These are phyloP conservation scores for Blastocrithidia nonstop DNA, from an alignment of 208 protist species.

Conservation along the genomic window DNA sequence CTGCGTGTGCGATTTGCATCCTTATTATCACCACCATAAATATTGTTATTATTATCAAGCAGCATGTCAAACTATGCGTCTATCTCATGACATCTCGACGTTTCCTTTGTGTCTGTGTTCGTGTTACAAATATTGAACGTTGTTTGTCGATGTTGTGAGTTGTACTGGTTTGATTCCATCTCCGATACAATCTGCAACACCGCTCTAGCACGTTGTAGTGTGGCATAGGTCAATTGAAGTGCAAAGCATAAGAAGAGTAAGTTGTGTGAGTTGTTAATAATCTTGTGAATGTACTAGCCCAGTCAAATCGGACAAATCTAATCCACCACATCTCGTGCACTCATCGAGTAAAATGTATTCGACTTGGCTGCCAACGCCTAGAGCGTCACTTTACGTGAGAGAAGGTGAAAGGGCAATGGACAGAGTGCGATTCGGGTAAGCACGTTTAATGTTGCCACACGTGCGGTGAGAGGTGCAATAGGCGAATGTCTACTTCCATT, in stretches of 20 bases:
- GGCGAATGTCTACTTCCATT: conserved; percentile 9
- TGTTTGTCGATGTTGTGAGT: neutral
- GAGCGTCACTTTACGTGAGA: conserved; percentile 27
- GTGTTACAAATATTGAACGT: neutral
- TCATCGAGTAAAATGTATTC: conserved; percentile 67
- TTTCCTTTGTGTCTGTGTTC: neutral
- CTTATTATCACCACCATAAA: conserved; percentile 8
- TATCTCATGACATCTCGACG: neutral
- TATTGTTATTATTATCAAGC: conserved; percentile 3
- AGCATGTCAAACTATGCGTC: conserved; percentile 2
- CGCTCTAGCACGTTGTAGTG: conserved; percentile 43
- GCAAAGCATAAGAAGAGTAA: conserved; percentile 55
- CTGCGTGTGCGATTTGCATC: conserved; percentile 1
- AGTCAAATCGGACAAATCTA: conserved; percentile 74
- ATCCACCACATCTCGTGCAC: conserved; percentile 49
- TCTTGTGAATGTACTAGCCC: conserved; percentile 59
- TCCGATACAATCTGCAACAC: conserved; percentile 36
- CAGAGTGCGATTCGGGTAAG: conserved; percentile 63
- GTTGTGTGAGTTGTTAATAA: conserved; percentile 71
- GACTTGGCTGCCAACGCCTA: conserved; percentile 33
- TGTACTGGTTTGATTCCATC: conserved; percentile 10
- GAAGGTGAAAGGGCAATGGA: conserved; percentile 75
- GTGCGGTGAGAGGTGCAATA: conserved; percentile 35
- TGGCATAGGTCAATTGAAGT: conserved; percentile 71
- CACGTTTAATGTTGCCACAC: conserved; percentile 61